A percentile compares a stretch with the other conserved stretches of the same genome.
Conservation (phyloP, 83 land plant genomes). For the Picea abies region DNA sequence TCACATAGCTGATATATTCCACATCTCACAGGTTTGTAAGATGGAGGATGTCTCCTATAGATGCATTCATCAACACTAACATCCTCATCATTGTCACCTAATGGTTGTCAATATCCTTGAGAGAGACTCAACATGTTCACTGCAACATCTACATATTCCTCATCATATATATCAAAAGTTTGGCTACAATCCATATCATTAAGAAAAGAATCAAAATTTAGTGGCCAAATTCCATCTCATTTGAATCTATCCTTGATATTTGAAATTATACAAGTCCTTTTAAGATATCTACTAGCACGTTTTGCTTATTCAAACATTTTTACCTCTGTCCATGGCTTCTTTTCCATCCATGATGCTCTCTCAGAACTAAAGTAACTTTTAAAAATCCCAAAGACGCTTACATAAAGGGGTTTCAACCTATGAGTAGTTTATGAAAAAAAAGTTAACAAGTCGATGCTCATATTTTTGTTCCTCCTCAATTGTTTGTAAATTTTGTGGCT, state of each 20-base stretch:
- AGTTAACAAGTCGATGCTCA: neutral
- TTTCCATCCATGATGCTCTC: neutral
- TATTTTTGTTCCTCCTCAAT: neutral
- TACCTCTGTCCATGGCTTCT: too few relatives aligned
- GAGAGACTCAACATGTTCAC: neutral
- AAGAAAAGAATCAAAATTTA: neutral
- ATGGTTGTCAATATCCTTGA: neutral
- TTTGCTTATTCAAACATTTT: too few relatives aligned
- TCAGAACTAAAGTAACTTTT: neutral
- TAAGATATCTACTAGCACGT: too few relatives aligned
- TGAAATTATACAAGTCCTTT: too few relatives aligned
- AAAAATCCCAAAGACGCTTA: neutral
- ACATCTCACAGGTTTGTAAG: too few relatives aligned
- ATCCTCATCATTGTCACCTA: too few relatives aligned
- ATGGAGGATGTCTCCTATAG: too few relatives aligned
- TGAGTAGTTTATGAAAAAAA: neutral
- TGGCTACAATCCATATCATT: neutral
- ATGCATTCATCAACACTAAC: too few relatives aligned
- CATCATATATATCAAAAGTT: neutral
- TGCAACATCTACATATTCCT: neutral
- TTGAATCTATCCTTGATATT: too few relatives aligned
- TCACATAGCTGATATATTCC: too few relatives aligned
- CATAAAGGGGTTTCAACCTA: neutral
- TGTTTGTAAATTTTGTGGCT: neutral
- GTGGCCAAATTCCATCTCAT: neutral